Conservation (phyloP, 805 yeast species). For the Hanseniaspora pseudoguilliermondii region DNA sequence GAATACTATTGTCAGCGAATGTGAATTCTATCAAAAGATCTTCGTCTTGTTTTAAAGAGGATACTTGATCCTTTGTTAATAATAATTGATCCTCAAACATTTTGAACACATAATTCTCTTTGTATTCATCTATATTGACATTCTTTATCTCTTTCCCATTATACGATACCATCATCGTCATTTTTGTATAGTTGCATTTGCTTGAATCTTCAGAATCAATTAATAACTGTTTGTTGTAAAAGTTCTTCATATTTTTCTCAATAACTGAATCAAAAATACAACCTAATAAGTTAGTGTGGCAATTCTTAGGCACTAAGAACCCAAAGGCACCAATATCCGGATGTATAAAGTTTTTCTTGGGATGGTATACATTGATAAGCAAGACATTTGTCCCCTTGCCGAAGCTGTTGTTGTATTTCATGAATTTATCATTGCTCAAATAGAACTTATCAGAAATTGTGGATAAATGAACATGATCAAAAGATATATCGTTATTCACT, state of each 20-base stretch:
- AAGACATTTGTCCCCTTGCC: slow-evolving; percentile 36
- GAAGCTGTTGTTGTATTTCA: slow-evolving; percentile 20
- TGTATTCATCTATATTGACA: slow-evolving; percentile 18
- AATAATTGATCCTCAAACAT: slow-evolving; percentile 33
- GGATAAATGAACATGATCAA: slow-evolving; percentile 51
- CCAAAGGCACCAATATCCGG: slow-evolving; percentile 61
- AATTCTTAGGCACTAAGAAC: slow-evolving; percentile 58
- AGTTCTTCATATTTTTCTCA: slow-evolving; percentile 39
- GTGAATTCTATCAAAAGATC: slow-evolving; percentile 29
- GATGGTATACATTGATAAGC: slow-evolving; percentile 56
- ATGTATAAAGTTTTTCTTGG: slow-evolving; percentile 32
- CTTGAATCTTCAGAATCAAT: slow-evolving; percentile 13
- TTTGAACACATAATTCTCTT: slow-evolving; percentile 23
- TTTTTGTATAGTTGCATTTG: slow-evolving; percentile 41
- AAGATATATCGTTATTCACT: slow-evolving; percentile 15
- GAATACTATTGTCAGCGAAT: slow-evolving; percentile 50
- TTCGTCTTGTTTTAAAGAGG: slow-evolving; percentile 2
- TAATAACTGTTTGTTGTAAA: slow-evolving; percentile 17
- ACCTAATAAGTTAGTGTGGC: slow-evolving; percentile 56
- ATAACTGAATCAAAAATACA: slow-evolving; percentile 84
- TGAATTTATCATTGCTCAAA: slow-evolving; percentile 15
- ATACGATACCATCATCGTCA: slow-evolving; percentile 90
- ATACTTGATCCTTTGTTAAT: slow-evolving; percentile 23
- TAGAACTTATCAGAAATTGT: slow-evolving; percentile 32
- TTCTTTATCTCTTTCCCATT: slow-evolving; percentile 33